Base-by-base conservation (phyloP, 805 yeast species). In the Priceomyces medius region DNA sequence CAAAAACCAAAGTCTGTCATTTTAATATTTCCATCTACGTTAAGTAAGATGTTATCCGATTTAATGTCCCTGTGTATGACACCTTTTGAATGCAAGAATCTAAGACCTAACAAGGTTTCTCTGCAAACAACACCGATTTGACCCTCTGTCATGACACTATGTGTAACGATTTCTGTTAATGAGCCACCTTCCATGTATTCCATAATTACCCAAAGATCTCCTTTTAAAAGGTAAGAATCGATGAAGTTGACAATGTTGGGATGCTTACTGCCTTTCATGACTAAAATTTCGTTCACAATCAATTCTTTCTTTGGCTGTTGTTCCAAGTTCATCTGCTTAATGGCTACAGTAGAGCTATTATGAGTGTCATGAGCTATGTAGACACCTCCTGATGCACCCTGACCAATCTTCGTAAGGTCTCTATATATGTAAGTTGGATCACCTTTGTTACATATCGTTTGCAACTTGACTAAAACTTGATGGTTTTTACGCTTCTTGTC, bases 141-240 rank as follows among this genome's bases (percentile, higher is more conserved):
- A 10, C 86, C 88, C 56, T 93, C 99, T 2, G 95, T 80, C 85
- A 93, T 81, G 39, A 83, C 84, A 58, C 81, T 80, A 59, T 90
- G 90, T 0, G 96, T 88, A 13, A 93, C 96, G 24, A 93, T 91
- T 65, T 93, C 99, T 0, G 99, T 91, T 51, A 93, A 72, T 0
- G 95, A 84, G 2, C 99, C 99, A 47, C 99, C 99, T 62, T 93
- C 97, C 99, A 93, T 93, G 59, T 88, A 93, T 64, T 93, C 99
- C 99, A 93, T 93, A 16, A 93, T 81, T 7, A 93, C 98, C 99
- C 99, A 93, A 41, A 93, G 71, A 51, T 85, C 89, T 34, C 86
- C 87, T 44, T 79, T 81, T 42, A 86, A 66, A 40, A 86, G 60
- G 60, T 82, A 93, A 0, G 96, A 81, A 56, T 91, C 96, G 46